phyloP scores from a whole-genome alignment of 1,284 basidiomycete genomes.

The Moesziomyces sp. region DNA sequence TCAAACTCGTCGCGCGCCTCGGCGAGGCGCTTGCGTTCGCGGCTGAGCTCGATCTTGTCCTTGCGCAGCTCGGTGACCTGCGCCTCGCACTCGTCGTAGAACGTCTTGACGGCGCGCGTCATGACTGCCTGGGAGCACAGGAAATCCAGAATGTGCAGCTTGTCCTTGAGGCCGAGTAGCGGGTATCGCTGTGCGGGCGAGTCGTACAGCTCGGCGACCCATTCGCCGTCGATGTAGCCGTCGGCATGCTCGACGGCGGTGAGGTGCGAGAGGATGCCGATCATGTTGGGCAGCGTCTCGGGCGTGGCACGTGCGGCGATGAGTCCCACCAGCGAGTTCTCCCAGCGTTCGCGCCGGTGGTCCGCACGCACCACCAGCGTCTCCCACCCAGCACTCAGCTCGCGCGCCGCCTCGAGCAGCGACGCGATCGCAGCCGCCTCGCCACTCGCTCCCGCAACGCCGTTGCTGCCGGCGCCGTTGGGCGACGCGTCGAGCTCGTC shows the following conservation, averaged over 20 bases:
- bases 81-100: constrained; percentile 89
- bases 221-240: constrained; percentile 48
- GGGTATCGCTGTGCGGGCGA: constrained; percentile 74
- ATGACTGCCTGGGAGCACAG: constrained; percentile 89
- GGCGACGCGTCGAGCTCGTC: constrained; percentile 38
- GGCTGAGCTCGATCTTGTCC: constrained; percentile 92
- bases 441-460: constrained; percentile 12
- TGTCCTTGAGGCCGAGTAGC: constrained; percentile 78
- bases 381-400: constrained; percentile 56
- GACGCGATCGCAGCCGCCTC: constrained; percentile 43
- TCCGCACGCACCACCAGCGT: constrained; percentile 52
- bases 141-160: constrained; percentile 85
- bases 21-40: constrained; percentile 80
- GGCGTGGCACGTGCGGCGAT: constrained; percentile 58
- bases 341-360: constrained; percentile 61
- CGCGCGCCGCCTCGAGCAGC: constrained; percentile 46
- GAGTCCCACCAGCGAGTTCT: constrained; percentile 52
- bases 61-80: constrained; percentile 91
- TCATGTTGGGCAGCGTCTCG: constrained; percentile 55
- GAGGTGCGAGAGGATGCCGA: constrained; percentile 62
- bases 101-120: constrained; percentile 84
- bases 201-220: constrained; percentile 59
- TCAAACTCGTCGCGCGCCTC: constrained; percentile 79
- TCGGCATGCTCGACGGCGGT: constrained; percentile 60
- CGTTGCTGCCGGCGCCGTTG: constrained; percentile 15